Evolutionary conservation across 2,329 filamentous ascomycete genomes (phyloP), one percentile per base, ranked within the genome.

Genomic region (Torrubiella hemipterigena): DNA sequence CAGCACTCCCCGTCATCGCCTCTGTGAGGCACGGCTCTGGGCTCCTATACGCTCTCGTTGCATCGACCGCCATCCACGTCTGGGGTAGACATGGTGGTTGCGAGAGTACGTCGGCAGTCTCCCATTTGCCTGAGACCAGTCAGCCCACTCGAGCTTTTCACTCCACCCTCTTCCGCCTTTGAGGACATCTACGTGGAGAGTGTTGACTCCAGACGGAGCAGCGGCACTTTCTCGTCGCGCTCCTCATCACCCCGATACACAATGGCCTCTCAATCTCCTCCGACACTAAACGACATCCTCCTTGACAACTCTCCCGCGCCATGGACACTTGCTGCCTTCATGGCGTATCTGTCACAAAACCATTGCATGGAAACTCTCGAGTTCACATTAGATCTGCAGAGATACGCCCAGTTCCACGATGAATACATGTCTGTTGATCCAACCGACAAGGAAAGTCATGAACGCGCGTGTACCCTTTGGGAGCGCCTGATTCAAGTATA

Each of bases 361-460:
- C 89, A 96, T 57, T 98, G 91, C 51, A 65, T 96, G 41, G 91
- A 98, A 56, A 95, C 87, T 2, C 66, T 98, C 23, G 91, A 96
- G 51, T 98, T 98, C 55, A 94, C 87, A 24, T 80, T 95, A 67
- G 91, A 95, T 52, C 82, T 89, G 15, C 81, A 86, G 35, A 73
- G 85, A 38, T 98, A 96, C 52, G 71, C 75, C 31, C 59, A 73
- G 35, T 72, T 73, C 33, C 62, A 71, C 43, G 48, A 54, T 16
- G 59, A 69, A 36, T 51, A 63, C 22, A 47, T 56, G 13, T 42
- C 47, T 27, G 58, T 61, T 37, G 35, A 44, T 7, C 53, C 45
- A 35, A 63, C 48, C 48, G 55, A 46, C 1, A 46, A 49, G 7
- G 58, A 67, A 14, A 61, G 57, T 28, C 65, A 62, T 24, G 72